A percentile compares a stretch with the other conserved stretches of the same genome.
These are phyloP conservation scores for Myrica gale DNA, from an alignment of 306 rosid genomes.

Conservation along the genomic window DNA sequence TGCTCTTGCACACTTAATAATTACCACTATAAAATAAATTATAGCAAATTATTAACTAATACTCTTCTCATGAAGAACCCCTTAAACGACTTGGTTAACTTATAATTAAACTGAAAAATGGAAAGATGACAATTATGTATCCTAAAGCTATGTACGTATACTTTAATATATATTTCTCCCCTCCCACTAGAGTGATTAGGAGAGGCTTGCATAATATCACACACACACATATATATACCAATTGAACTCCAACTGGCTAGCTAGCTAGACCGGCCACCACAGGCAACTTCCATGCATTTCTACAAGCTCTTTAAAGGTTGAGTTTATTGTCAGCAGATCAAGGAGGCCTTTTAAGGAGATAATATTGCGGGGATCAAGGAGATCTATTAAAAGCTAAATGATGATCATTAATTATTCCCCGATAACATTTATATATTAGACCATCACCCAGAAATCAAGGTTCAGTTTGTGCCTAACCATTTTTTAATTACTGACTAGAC, in stretches of 20 bases:
- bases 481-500: conserved; percentile 33
- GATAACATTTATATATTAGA: conserved; percentile 30
- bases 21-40: conserved; percentile 7
- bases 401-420: conserved; percentile 35
- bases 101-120: too few species aligned
- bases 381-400: conserved; percentile 45
- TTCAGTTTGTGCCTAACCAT: conserved; percentile 36
- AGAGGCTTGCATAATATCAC: too few species aligned
- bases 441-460: conserved; percentile 72
- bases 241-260: neutral
- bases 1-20: too few species aligned
- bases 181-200: too few species aligned
- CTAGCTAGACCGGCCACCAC: neutral
- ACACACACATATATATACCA: neutral
- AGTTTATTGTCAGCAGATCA: conserved; percentile 30
- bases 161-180: too few species aligned
- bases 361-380: conserved; percentile 30
- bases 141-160: too few species aligned
- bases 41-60: conserved; percentile 44
- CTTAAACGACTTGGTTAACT: too few species aligned
- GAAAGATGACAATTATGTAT: too few species aligned
- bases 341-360: conserved; percentile 24
- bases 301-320: conserved; percentile 17
- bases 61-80: conserved; percentile 14
- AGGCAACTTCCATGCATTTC: conserved; percentile 17